Evolutionary conservation across 2,329 filamentous ascomycete species (phyloP), one percentile per base, ranked within the genome.

Genomic region (Davidsoniella neocaledoniae): DNA sequence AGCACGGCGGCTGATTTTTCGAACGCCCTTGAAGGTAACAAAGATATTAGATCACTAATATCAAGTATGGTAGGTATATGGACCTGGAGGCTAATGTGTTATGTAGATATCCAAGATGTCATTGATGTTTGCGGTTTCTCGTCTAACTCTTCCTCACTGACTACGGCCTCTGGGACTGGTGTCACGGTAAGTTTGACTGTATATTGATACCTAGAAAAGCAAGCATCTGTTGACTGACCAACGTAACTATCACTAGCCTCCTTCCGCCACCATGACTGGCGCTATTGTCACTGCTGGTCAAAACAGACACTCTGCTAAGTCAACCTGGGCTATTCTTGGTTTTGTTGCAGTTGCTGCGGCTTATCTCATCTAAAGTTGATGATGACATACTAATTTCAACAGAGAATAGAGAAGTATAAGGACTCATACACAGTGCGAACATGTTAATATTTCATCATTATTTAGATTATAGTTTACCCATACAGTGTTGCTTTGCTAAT

Each of bases 51-150:
- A 43, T 26, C 19, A 46, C 5, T 14, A 4, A 23, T 23, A 4
- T 17, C 7, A 4, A 10, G 14, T 10, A 26, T 21, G 29, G 4
- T n/a, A 8, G 12, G 14, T 25, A 16, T 25, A 36, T 1, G 12
- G 9, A 3, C 19, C 12, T 9, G 6, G 12, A 12, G 19, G 9
- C 21, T 19, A 12, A 33, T 9, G 6, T 33, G 12, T 12, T 33
- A 2, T 29, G 12, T 38, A 43, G 51, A 53, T n/a, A 49, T 53
- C n/a, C 43, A 44, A 12, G 33, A 43, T 29, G 38, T 53, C 19
- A 48, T 49, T 12, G 43, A 53, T 39, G 43, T 53, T 19, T 53
- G 47, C 23, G 43, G 46, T 14, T 49, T 49, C 43, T 45, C 17
- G n/a, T 33, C 29, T 12, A n/a, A 19, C 9, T 10, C 25, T 12